phyloP scores from a whole-genome alignment of 371 early-diverging fungal species.

The Mortierella sp. region DNA sequence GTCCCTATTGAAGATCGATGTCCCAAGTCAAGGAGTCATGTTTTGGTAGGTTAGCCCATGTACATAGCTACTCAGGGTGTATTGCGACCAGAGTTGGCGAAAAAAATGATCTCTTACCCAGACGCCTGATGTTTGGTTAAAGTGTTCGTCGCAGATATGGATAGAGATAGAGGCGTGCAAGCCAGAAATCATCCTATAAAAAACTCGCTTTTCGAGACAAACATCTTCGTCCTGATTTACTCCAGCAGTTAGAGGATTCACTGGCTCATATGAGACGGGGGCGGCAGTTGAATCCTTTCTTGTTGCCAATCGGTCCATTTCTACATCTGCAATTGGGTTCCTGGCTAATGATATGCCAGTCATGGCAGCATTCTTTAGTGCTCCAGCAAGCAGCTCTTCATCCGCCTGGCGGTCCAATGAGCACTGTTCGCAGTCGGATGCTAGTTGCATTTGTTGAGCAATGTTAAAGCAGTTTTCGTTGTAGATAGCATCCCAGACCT shows the following conservation, averaged over 20 bases:
- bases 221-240: constrained; percentile 57
- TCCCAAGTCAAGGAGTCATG: constrained; percentile 51
- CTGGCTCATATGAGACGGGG: constrained; percentile 1
- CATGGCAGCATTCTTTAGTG: constrained; percentile 11
- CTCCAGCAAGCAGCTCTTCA: constrained; percentile 62
- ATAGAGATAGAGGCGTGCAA: constrained; percentile 97
- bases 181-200: constrained; percentile 94
- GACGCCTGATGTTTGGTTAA: constrained; percentile 82
- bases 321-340: constrained; percentile 14
- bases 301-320: background rate
- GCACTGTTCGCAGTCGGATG: constrained; percentile 23
- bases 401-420: constrained; percentile 14
- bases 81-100: background rate
- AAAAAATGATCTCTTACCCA: constrained; percentile 23
- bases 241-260: constrained; percentile 19
- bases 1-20: constrained; percentile 66
- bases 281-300: background rate
- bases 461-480: constrained; percentile 95
- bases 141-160: constrained; percentile 95
- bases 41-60: background rate
- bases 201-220: constrained; percentile 93
- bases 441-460: constrained; percentile 64
- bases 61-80: background rate
- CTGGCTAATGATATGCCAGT: constrained; percentile 15
- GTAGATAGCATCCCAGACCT: constrained; percentile 96